Conservation (phyloP, 768 basidiomycete species). For the Rubroboletus satanas region DNA sequence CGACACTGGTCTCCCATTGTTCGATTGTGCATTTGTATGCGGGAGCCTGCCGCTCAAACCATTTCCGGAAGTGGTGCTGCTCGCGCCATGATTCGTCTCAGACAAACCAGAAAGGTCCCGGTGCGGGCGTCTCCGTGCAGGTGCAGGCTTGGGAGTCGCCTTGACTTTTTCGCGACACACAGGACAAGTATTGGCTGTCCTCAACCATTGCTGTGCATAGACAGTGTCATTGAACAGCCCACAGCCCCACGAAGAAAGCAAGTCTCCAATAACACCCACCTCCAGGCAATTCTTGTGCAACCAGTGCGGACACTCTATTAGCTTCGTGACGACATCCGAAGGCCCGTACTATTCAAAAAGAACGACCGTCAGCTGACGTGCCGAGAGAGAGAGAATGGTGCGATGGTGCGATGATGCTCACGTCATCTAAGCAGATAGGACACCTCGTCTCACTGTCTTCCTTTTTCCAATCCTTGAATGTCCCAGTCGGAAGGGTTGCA, state of each 20-base stretch:
- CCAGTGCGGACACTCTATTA: constrained; percentile 75
- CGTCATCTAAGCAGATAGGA: constrained; percentile 84
- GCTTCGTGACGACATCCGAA: constrained; percentile 59
- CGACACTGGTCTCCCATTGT: constrained; percentile 14
- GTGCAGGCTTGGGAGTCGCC: constrained; percentile 20
- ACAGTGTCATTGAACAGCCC: constrained; percentile 1
- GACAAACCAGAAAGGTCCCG: constrained; percentile 4
- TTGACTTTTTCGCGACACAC: constrained; percentile 68
- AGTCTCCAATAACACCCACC: constrained; percentile 37
- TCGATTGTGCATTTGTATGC: constrained; percentile 7
- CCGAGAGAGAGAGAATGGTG: neutral
- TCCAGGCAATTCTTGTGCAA: constrained; percentile 72
- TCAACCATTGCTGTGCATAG: constrained; percentile 68
- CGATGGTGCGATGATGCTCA: constrained; percentile 34
- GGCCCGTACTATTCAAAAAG: constrained; percentile 51
- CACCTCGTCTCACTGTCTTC: constrained; percentile 68
- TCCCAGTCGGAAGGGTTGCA: constrained; percentile 52
- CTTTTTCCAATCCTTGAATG: constrained; percentile 67
- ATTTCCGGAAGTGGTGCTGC: neutral
- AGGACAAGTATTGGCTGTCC: constrained; percentile 71
- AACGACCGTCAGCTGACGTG: neutral
- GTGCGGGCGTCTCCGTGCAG: constrained; percentile 17
- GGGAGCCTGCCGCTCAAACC: constrained; percentile 2
- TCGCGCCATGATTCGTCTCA: constrained; percentile 9
- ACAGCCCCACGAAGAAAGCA: neutral